A percentile compares a stretch with the other conserved stretches of the same genome.
phyloP scores from a whole-genome alignment of 768 basidiomycete genomes.

The Calocera cornea region DNA sequence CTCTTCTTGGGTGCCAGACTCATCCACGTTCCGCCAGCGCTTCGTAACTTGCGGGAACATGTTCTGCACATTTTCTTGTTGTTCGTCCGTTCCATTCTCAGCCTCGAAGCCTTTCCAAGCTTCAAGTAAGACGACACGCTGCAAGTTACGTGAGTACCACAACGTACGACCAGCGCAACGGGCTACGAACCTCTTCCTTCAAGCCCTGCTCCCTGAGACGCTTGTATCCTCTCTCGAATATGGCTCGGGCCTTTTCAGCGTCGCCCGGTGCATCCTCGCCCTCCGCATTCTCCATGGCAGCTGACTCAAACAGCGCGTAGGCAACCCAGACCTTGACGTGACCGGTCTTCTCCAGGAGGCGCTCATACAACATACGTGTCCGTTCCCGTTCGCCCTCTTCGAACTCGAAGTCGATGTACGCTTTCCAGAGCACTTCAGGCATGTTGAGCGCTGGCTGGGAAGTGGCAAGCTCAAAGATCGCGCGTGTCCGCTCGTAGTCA shows the following conservation, averaged over 20 bases:
- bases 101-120: conserved; percentile 94
- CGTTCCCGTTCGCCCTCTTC: conserved; percentile 84
- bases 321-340: conserved; percentile 98
- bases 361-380: conserved; percentile 76
- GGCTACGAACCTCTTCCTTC: conserved; percentile 66
- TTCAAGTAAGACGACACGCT: conserved; percentile 86
- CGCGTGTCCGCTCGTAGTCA: conserved; percentile 78
- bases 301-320: conserved; percentile 84
- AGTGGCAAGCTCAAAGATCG: conserved; percentile 85
- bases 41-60: conserved; percentile 91
- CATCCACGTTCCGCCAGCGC: conserved; percentile 70
- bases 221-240: conserved; percentile 79
- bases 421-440: conserved; percentile 91
- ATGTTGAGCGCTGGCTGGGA: conserved; percentile 75
- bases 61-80: conserved; percentile 67
- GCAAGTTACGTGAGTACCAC: neutral
- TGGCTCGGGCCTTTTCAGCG: conserved; percentile 48
- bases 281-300: conserved; percentile 63
- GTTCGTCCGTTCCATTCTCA: conserved; percentile 54
- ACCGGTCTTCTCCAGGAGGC: conserved; percentile 68
- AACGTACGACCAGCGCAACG: neutral
- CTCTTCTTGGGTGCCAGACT: conserved; percentile 80
- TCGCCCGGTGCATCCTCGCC: conserved; percentile 52
- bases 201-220: conserved; percentile 67
- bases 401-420: conserved; percentile 92